These are phyloP conservation scores for Canavalia gladiata DNA, from an alignment of 306 rosid species.

Conservation along the genomic window DNA sequence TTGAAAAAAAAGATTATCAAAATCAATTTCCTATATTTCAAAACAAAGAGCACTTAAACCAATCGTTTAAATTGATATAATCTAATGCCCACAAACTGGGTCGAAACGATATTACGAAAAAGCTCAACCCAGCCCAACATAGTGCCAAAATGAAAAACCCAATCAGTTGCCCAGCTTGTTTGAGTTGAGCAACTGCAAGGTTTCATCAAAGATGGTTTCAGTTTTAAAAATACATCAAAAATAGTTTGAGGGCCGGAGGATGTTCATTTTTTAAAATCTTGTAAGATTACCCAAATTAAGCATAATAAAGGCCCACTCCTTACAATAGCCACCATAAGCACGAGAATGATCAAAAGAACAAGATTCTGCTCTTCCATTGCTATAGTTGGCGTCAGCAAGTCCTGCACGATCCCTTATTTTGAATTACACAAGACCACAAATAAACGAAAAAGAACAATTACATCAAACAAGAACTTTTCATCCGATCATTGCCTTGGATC, in stretches of 20 bases:
- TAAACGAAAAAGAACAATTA: slow-evolving; percentile 49
- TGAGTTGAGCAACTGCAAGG: background rate
- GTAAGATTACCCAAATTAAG: slow-evolving; percentile 7
- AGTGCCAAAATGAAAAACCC: background rate
- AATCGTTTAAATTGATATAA: background rate
- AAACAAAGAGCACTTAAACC: background rate
- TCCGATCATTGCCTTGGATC: slow-evolving; percentile 33
- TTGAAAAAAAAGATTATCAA: no score
- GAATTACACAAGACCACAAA: slow-evolving; percentile 46
- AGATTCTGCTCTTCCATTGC: slow-evolving; percentile 36
- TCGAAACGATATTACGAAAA: no score
- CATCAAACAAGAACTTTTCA: slow-evolving; percentile 52
- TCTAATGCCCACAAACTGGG: background rate
- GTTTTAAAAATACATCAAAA: background rate
- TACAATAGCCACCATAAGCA: slow-evolving; percentile 29
- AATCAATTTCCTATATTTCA: no score
- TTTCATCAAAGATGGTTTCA: background rate
- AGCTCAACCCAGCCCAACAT: background rate
- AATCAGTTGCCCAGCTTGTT: background rate
- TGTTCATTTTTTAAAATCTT: background rate
- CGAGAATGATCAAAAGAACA: slow-evolving; percentile 21
- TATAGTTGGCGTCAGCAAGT: slow-evolving; percentile 43
- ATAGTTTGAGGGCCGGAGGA: background rate
- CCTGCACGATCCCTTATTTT: slow-evolving; percentile 54
- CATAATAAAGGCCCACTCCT: slow-evolving; percentile 29